phyloP scores from a whole-genome alignment of 2,329 filamentous ascomycete genomes.

The Elsinoe batatas region DNA sequence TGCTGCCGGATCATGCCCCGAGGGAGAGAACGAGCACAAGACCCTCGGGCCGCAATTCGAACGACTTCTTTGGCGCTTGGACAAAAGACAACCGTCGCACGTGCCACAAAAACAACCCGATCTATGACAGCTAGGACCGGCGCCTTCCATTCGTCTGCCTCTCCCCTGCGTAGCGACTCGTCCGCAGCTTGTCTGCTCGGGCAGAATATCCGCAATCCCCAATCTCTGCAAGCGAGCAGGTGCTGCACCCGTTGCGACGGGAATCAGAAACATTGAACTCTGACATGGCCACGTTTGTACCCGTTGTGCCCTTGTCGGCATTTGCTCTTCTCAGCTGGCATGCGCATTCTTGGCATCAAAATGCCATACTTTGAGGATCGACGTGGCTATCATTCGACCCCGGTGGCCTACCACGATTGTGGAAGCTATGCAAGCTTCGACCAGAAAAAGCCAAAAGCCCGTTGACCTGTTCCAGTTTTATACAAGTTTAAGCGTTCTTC shows the following conservation, averaged over 20 bases:
- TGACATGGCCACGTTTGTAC: background rate
- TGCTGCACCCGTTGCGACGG: background rate
- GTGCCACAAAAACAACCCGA: background rate
- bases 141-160: background rate
- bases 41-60: background rate
- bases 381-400: background rate
- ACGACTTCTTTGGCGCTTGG: background rate
- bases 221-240: background rate
- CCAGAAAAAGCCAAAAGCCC: background rate
- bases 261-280: background rate
- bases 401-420: conserved; percentile 1
- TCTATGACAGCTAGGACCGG: background rate
- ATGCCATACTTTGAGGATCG: background rate
- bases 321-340: background rate
- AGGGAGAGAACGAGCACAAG: background rate
- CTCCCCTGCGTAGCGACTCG: background rate
- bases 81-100: background rate
- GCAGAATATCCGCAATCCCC: background rate
- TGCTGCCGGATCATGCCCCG: background rate
- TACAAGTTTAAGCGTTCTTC: conserved; percentile 4
- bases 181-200: background rate
- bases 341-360: conserved; percentile 4
- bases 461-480: background rate
- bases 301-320: background rate
- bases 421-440: conserved; percentile 7